A percentile compares a stretch with the other conserved stretches of the same genome.
phyloP scores from a whole-genome alignment of 2,329 filamentous ascomycete genomes.

The Mycosphaerella sp. region DNA sequence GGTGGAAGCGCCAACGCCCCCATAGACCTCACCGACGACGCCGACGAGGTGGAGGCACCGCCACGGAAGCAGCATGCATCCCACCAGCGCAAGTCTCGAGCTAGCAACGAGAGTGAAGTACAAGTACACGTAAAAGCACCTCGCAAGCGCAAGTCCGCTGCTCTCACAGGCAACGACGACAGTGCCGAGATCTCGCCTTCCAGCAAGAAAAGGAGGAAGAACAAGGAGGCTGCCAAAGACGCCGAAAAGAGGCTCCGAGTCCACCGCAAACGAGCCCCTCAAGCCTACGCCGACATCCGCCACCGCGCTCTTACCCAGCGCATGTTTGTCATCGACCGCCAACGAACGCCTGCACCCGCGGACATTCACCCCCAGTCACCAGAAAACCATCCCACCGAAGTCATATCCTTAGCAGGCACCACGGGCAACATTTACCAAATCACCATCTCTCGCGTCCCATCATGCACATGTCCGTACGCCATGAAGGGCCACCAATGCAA shows the following conservation, averaged over 20 bases:
- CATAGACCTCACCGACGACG: slow-evolving; percentile 3
- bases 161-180: neutral
- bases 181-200: slow-evolving; percentile 1
- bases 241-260: slow-evolving; percentile 26
- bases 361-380: slow-evolving; percentile 5
- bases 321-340: slow-evolving; percentile 30
- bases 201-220: slow-evolving; percentile 16
- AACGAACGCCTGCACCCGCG: slow-evolving; percentile 14
- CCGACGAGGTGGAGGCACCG: neutral
- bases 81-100: neutral
- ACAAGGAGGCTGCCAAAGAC: slow-evolving; percentile 12
- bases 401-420: slow-evolving; percentile 52
- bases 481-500: slow-evolving; percentile 52
- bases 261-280: slow-evolving; percentile 24
- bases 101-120: neutral
- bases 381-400: slow-evolving; percentile 44
- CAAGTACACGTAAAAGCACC: neutral
- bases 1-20: neutral
- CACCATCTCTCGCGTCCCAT: slow-evolving; percentile 47
- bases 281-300: slow-evolving; percentile 22
- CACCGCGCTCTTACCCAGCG: slow-evolving; percentile 31
- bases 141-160: slow-evolving; percentile 2
- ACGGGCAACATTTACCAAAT: slow-evolving; percentile 60
- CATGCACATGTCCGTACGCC: slow-evolving; percentile 30
- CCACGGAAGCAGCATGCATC: neutral